Conservation (phyloP, 2,329 filamentous ascomycete genomes). For the Didymosphaeria variabile region DNA sequence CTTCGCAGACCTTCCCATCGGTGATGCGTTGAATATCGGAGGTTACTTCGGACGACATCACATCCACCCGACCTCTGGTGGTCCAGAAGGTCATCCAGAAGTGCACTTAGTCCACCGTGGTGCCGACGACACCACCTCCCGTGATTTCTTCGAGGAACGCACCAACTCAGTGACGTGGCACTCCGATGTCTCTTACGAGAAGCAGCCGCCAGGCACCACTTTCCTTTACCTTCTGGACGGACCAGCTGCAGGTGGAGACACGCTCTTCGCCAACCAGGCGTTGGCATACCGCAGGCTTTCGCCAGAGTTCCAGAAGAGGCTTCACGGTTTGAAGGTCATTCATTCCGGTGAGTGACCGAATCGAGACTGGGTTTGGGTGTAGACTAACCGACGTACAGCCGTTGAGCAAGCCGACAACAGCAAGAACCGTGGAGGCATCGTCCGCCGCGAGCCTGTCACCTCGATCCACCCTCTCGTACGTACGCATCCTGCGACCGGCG, state of each 20-base stretch:
- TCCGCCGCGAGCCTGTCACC: slow-evolving; percentile 77
- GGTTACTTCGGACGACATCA: slow-evolving; percentile 83
- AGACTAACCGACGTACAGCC: slow-evolving; percentile 42
- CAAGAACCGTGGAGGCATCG: slow-evolving; percentile 72
- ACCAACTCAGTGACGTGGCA: slow-evolving; percentile 90
- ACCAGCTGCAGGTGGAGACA: slow-evolving; percentile 83
- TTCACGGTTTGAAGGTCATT: slow-evolving; percentile 81
- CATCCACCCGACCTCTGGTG: slow-evolving; percentile 81
- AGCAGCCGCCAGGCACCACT: slow-evolving; percentile 87
- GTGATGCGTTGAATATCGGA: slow-evolving; percentile 73
- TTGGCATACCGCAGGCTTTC: slow-evolving; percentile 84
- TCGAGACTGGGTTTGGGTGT: background rate
- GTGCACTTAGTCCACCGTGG: slow-evolving; percentile 81
- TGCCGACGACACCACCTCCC: slow-evolving; percentile 67
- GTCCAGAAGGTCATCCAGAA: slow-evolving; percentile 76
- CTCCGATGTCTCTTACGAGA: slow-evolving; percentile 86
- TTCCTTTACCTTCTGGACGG: slow-evolving; percentile 89
- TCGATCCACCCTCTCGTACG: slow-evolving; percentile 80
- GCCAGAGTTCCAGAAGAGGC: slow-evolving; percentile 77
- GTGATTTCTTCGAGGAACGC: slow-evolving; percentile 71
- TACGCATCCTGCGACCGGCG: slow-evolving; percentile 81
- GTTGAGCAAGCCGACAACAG: slow-evolving; percentile 78
- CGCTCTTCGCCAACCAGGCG: slow-evolving; percentile 79
- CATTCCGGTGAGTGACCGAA: slow-evolving; percentile 71
- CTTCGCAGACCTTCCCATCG: slow-evolving; percentile 70